Conservation (phyloP, 2,329 filamentous ascomycete species). For the Pseudogymnoascus sp. region DNA sequence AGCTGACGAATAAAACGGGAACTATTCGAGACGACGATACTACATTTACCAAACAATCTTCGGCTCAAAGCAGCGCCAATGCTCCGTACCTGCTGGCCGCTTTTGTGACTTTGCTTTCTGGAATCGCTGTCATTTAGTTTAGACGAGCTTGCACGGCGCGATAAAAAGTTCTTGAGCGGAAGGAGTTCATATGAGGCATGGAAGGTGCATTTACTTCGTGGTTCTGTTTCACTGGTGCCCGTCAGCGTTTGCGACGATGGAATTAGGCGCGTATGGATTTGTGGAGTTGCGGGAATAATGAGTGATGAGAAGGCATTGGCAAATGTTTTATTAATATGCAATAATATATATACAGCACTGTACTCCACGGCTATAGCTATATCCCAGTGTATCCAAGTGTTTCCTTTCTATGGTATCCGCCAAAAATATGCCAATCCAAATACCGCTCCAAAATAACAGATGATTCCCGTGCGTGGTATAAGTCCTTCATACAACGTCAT, state of each 20-base stretch:
- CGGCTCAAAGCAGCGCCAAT: not conserved
- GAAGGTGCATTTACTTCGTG: not conserved
- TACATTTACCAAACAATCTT: not conserved
- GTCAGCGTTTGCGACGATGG: not conserved
- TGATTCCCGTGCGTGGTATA: not conserved
- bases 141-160: not conserved
- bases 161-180: not conserved
- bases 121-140: not conserved
- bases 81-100: not conserved
- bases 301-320: not conserved
- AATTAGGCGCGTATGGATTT: not conserved
- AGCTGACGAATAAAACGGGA: not conserved
- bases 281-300: not conserved
- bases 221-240: not conserved
- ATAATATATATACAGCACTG: no score
- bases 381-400: not conserved
- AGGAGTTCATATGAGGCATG: not conserved
- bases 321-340: not conserved
- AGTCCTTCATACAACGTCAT: not conserved
- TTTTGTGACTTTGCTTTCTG: not conserved
- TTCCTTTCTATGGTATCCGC: not conserved
- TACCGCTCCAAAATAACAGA: not conserved
- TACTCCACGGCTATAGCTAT: no score
- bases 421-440: not conserved
- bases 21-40: constrained; percentile 1